Evolutionary conservation across 805 yeast genomes (phyloP), one percentile per base, ranked within the genome.

Genomic region (Wickerhamiella musiphila): DNA sequence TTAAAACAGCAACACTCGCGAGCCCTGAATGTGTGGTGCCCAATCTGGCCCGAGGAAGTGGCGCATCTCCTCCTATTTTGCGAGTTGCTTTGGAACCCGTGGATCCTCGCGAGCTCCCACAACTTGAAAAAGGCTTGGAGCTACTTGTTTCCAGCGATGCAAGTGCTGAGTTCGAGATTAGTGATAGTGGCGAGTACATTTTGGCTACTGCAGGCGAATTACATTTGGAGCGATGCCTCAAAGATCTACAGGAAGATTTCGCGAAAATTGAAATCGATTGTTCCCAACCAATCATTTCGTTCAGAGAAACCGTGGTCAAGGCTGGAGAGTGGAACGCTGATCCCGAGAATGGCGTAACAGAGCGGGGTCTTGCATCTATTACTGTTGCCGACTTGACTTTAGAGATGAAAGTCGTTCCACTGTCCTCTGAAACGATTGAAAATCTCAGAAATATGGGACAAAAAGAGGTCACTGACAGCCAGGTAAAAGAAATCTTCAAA

Each of bases 151-250:
- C 73, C 43, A 86, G 95, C 1, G 99, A 90, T 54, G 95, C 99
- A 1, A 86, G 94, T 45, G 92, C 84, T 14, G 82, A 81, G 44
- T 76, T 84, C 35, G 77, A 68, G 46, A 62, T 82, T 26, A 84
- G 79, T 45, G 94, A 81, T 36, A 71, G 74, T 6, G 99, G 99
- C 35, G 99, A 90, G 54, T 78, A 79, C 43, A 83, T 90, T 41
- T 60, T 90, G 44, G 81, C 93, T 28, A 84, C 93, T 7, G 94
- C 98, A 7, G 99, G 99, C 31, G 98, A 90, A 54, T 61, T 90
- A 40, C 99, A 90, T 59, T 61, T 90, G 26, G 99, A 90, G 48
- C 68, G 98, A 48, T 90, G 98, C 54, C 53, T 90, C 42, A 83
- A 82, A 47, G 99, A 90, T 56, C 58, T 90, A 47, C 71, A 68